Evolutionary conservation across 2,329 filamentous ascomycete genomes (phyloP), one percentile per base, ranked within the genome.

Genomic region (Penicillium polonicum): DNA sequence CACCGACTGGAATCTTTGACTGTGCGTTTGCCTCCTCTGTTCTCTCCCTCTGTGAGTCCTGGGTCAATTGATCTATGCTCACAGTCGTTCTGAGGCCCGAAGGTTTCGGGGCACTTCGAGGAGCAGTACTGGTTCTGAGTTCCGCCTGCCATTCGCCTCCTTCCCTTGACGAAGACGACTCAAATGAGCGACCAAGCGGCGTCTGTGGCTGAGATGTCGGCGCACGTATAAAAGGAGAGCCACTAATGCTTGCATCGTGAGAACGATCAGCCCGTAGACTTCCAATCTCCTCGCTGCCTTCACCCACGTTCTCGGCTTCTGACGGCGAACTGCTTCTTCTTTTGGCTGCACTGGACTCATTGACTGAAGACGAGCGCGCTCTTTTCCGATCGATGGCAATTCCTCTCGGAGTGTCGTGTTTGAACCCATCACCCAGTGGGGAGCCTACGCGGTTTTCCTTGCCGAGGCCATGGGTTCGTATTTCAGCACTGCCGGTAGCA

Each of bases 1-100:
- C 81, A 0, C 94, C 94, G 1, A 97, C 93, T 4, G 92, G 86
- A 2, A 97, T 87, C 57, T 89, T 86, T 5, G 78, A 78, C 49
- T 75, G 68, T 31, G 68, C 53, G 67, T 71, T 62, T 36, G 49
- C 29, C 58, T 69, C 55, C 71, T 71, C 41, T 68, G 74, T 58
- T 60, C 35, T 36, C 19, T 63, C 57, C 33, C 57, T 55, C 25
- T 62, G 49, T 17, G 55, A 36, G 8, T 65, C 60, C 31, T 55
- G 49, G 15, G 64, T 49, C n/a, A 60, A 42, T n/a, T 65, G 59
- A 12, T 68, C 62, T 39, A 65, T 59, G 49, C 66, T 64, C 25
- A 71, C 55, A 45, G 65, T 68, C 2, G 63, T 59, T 54, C 70
- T 66, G 17, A 73, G 58, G 0, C 65, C 65, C 0, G 72, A 73